A percentile compares a stretch with the other conserved stretches of the same genome.
Evolutionary conservation across 495 filamentous ascomycete species (phyloP).

Genomic region (Stereocaulon alpinum): DNA sequence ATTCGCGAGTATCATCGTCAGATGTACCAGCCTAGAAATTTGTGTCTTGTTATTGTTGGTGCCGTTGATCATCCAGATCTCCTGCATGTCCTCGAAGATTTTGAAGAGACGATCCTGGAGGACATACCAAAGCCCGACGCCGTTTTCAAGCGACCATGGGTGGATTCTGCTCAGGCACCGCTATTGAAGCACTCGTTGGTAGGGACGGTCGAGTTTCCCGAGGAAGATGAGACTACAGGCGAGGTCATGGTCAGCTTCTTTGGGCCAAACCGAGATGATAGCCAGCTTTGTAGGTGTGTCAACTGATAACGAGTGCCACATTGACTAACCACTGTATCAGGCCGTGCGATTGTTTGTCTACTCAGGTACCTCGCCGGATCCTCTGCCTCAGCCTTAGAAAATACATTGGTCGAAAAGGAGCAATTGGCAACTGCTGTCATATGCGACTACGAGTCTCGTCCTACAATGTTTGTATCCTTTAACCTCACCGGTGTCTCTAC

Average conservation of each 20-base stretch:
- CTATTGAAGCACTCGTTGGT: conserved; percentile 56
- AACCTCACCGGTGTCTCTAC: conserved; percentile 77
- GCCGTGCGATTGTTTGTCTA: conserved; percentile 62
- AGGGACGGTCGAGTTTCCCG: conserved; percentile 80
- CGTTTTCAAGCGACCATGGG: conserved; percentile 82
- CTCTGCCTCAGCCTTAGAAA: conserved; percentile 83
- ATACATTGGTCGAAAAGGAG: conserved; percentile 85
- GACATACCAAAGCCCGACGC: conserved; percentile 63
- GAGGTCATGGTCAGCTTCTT: conserved; percentile 77
- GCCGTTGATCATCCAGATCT: conserved; percentile 78
- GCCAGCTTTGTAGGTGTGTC: conserved; percentile 37
- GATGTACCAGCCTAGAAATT: conserved; percentile 97
- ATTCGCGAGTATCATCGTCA: conserved; percentile 88
- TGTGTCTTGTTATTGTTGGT: conserved; percentile 81
- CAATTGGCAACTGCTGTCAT: conserved; percentile 76
- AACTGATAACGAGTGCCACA: background rate
- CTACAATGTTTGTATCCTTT: conserved; percentile 74
- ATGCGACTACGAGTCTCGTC: conserved; percentile 63
- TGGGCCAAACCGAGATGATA: conserved; percentile 67
- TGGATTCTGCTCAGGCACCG: conserved; percentile 71
- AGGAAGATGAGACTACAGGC: conserved; percentile 88
- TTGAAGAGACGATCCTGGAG: conserved; percentile 76
- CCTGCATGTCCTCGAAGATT: conserved; percentile 68
- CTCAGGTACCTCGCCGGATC: conserved; percentile 83
- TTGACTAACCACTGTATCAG: conserved; percentile 27